Conservation (phyloP, 2,329 filamentous ascomycete species). For the Hymenoscyphus occultus region DNA sequence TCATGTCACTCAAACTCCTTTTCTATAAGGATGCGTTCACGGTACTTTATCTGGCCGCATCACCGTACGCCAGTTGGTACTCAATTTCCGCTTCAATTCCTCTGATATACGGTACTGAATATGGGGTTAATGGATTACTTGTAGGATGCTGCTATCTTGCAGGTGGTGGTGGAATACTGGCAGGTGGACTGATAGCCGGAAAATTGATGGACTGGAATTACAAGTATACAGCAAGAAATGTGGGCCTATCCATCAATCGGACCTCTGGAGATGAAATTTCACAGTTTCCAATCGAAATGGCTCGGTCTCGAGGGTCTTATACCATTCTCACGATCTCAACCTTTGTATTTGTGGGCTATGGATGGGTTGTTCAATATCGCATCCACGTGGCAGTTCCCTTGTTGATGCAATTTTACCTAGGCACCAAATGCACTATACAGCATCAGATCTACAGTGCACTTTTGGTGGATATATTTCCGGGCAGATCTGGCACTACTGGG, state of each 20-base stretch:
- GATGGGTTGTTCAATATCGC: constrained; percentile 29
- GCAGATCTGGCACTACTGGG: constrained; percentile 55
- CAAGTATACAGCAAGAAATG: constrained; percentile 43
- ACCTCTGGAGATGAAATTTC: constrained; percentile 48
- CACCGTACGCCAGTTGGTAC: not conserved
- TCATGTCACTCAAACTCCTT: not conserved
- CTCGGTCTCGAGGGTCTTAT: not conserved
- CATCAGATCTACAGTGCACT: constrained; percentile 54
- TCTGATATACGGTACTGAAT: constrained; percentile 44
- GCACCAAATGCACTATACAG: constrained; percentile 55
- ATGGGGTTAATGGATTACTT: constrained; percentile 40
- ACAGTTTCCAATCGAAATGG: constrained; percentile 35
- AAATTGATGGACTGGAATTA: constrained; percentile 54
- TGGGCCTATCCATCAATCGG: constrained; percentile 44
- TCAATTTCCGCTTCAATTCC: constrained; percentile 38
- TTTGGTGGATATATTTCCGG: constrained; percentile 59
- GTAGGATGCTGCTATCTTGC: constrained; percentile 22
- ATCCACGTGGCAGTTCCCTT: constrained; percentile 47
- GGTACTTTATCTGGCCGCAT: not conserved
- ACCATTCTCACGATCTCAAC: constrained; percentile 12
- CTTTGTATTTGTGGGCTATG: constrained; percentile 27
- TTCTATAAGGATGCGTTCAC: constrained; percentile 3
- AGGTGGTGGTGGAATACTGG: constrained; percentile 6
- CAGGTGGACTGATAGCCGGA: constrained; percentile 32
- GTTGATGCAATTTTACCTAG: constrained; percentile 52